Conservation (phyloP, 352 stramenopile species). For the Globisporangium iwayamae region DNA sequence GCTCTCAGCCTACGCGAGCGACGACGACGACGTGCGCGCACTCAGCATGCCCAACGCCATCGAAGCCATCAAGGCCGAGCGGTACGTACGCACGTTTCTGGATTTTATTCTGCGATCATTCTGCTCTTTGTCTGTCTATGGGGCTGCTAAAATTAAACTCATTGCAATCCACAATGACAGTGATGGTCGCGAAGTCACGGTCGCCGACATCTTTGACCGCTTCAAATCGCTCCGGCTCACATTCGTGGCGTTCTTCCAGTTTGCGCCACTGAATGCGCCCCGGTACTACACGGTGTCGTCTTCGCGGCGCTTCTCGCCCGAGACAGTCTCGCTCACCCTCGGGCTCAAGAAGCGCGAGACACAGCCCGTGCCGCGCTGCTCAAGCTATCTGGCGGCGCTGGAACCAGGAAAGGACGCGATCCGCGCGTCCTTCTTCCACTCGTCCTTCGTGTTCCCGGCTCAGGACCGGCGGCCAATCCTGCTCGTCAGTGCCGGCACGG, state of each 20-base stretch:
- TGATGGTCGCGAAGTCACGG: constrained; percentile 28
- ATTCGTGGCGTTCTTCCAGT: constrained; percentile 64
- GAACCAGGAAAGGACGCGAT: constrained; percentile 37
- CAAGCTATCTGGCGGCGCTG: constrained; percentile 60
- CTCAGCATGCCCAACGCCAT: constrained; percentile 42
- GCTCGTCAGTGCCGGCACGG: constrained; percentile 74
- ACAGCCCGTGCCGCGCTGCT: constrained; percentile 68
- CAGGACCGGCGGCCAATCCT: constrained; percentile 60
- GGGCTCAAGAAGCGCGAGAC: constrained; percentile 48
- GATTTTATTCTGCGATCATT: constrained; percentile 3
- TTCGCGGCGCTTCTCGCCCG: constrained; percentile 48
- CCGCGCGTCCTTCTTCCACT: constrained; percentile 66
- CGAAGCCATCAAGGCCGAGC: constrained; percentile 40
- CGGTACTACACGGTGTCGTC: constrained; percentile 86
- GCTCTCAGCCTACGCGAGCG: constrained; percentile 55
- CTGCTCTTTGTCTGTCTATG: not conserved
- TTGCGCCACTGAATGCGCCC: constrained; percentile 57
- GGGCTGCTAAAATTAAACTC: not conserved
- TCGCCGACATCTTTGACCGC: constrained; percentile 63
- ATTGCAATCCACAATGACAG: constrained; percentile 7
- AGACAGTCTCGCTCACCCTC: constrained; percentile 70
- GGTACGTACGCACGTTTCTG: constrained; percentile 22
- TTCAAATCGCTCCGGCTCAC: constrained; percentile 65
- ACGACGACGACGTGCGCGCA: constrained; percentile 43
- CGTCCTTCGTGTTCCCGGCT: constrained; percentile 71